Evolutionary conservation across 306 rosid genomes (phyloP).

Genomic region (Astragalus membranaceus): DNA sequence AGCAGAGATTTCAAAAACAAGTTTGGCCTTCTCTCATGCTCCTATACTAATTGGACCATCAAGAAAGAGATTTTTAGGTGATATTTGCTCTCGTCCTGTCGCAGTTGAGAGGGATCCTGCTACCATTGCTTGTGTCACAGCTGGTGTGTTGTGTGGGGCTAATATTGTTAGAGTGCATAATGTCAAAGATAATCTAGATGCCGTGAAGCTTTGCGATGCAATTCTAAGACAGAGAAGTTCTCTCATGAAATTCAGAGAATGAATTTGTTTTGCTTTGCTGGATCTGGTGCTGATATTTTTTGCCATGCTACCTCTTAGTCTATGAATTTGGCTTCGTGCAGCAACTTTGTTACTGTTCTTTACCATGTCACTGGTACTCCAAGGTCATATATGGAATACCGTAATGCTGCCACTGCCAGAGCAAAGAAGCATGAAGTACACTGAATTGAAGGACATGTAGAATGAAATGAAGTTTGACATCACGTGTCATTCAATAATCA

Average conservation of each 20-base stretch:
- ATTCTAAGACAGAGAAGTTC: constrained; percentile 39
- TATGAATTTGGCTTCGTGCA: neutral
- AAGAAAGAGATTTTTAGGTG: constrained; percentile 73
- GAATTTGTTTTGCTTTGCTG: neutral
- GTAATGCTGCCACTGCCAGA: neutral
- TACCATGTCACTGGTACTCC: neutral
- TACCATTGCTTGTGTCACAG: constrained; percentile 64
- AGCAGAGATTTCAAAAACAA: constrained; percentile 48
- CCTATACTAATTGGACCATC: constrained; percentile 85
- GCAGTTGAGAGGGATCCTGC: constrained; percentile 78
- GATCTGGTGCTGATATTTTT: neutral
- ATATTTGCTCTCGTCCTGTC: constrained; percentile 43
- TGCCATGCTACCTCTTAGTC: neutral
- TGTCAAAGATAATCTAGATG: constrained; percentile 67
- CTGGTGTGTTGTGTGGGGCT: constrained; percentile 66
- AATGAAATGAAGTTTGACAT: neutral
- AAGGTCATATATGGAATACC: constrained; percentile 6
- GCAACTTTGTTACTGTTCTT: neutral
- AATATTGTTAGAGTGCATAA: constrained; percentile 88
- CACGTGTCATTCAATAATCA: neutral
- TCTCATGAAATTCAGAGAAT: constrained; percentile 12
- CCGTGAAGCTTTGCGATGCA: constrained; percentile 77
- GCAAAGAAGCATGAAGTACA: neutral
- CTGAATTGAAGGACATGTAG: neutral
- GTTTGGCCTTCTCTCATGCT: constrained; percentile 67